Evolutionary conservation across 768 basidiomycete species (phyloP), one percentile per base, ranked within the genome.

Genomic region (Lepiota venenata): DNA sequence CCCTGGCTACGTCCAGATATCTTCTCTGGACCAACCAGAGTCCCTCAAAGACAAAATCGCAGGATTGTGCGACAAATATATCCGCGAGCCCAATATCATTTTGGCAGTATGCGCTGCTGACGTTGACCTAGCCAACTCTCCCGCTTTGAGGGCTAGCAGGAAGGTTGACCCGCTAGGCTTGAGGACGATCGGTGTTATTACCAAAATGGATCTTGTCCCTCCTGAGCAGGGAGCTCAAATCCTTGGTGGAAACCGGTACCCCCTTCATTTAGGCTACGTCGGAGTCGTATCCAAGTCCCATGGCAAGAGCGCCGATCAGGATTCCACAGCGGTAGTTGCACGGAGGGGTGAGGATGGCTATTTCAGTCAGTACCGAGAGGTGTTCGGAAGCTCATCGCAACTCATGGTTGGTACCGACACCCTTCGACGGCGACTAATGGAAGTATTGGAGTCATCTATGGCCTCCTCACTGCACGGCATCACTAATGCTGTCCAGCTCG

Each of bases 41-140:
- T 77, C 80, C 16, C 80, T 99, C 57, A 97, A 93, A 67, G 93
- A 96, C 64, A 96, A 98, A 70, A 96, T 99, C 57, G 76, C 89
- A 0, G 63, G 66, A 8, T 75, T 99, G 0, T 98, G 97, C 70
- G 97, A 98, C 53, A 91, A 87, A 66, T 99, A 99, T 69, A 99
- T 99, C 63, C 85, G 91, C n/a, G 93, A 98, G 66, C 96, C 97
- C n/a, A 99, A 99, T 69, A 93, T 99, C 69, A 89, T 98, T 61
- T 82, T 99, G n/a, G 96, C 97, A 4, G 92, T 99, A 15, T 99
- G 97, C 66, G 91, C 97, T 7, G 97, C 97, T 7, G 95, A 99
- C 67, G 97, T 99, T 52, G 97, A 99, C 73, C 80, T 99, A 11
- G 97, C 97, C 56, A 99, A 99, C 69, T 97, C 94, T 0, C 95